Evolutionary conservation across 805 yeast species (phyloP).

Genomic region (Saturnispora quitensis): DNA sequence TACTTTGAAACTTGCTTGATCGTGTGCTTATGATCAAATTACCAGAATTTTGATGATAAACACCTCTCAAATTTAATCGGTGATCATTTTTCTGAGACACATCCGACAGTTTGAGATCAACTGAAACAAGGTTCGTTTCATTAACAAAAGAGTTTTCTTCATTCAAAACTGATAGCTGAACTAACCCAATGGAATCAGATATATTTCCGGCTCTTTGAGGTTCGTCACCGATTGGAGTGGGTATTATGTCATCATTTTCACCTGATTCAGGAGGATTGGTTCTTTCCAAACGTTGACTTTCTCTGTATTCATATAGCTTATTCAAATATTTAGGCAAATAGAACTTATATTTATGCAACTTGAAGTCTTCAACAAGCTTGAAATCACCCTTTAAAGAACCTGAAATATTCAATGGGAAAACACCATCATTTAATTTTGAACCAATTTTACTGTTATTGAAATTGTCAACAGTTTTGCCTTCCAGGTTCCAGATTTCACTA

Average conservation of each 20-base stretch:
- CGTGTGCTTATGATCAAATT: slow-evolving; percentile 47
- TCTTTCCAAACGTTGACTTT: slow-evolving; percentile 7
- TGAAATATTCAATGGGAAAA: slow-evolving; percentile 34
- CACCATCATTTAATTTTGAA: slow-evolving; percentile 23
- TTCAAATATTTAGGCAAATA: slow-evolving; percentile 24
- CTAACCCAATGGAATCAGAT: slow-evolving; percentile 20
- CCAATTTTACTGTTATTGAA: slow-evolving; percentile 5
- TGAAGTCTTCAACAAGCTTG: slow-evolving; percentile 7
- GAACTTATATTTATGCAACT: slow-evolving; percentile 18
- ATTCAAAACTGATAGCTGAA: slow-evolving; percentile 13
- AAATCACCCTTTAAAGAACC: slow-evolving; percentile 39
- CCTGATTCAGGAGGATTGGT: slow-evolving; percentile 5
- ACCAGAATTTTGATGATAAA: slow-evolving; percentile 61
- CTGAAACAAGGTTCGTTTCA: slow-evolving; percentile 12
- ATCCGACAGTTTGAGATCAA: neutral
- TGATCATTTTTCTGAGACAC: slow-evolving; percentile 26
- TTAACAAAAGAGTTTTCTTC: neutral
- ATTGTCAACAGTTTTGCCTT: slow-evolving; percentile 15
- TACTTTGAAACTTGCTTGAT: slow-evolving; percentile 56
- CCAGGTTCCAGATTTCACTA: slow-evolving; percentile 42
- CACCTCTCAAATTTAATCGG: slow-evolving; percentile 44
- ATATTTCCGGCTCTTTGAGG: slow-evolving; percentile 20
- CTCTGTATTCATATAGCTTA: slow-evolving; percentile 17
- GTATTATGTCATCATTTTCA: slow-evolving; percentile 1
- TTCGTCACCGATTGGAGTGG: slow-evolving; percentile 4